Percentiles rank a stretch among this genome's conserved stretches.
Conservation (phyloP, 352 stramenopile species). For the Pythium chondricola region DNA sequence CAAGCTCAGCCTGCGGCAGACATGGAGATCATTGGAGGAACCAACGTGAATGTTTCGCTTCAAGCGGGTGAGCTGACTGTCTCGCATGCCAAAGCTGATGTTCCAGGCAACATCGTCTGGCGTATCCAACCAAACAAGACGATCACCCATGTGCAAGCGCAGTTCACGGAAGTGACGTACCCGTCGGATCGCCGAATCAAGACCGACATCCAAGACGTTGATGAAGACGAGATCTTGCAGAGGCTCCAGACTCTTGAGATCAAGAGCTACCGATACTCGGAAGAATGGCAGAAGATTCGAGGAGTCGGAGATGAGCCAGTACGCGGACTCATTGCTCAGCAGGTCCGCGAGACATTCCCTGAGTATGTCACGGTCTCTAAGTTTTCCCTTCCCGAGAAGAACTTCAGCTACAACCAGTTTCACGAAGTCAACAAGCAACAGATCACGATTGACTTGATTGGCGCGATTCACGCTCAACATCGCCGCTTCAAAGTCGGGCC, state of each 20-base stretch:
- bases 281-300: conserved; percentile 85
- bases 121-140: conserved; percentile 52
- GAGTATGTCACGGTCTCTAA: conserved; percentile 89
- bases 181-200: conserved; percentile 92
- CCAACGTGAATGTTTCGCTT: conserved; percentile 42
- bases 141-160: conserved; percentile 70
- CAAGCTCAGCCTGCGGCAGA: conserved; percentile 24
- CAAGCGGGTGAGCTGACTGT: conserved; percentile 45
- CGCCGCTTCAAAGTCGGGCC: conserved; percentile 54
- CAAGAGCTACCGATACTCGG: conserved; percentile 88
- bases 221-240: conserved; percentile 88
- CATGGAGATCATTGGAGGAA: conserved; percentile 38
- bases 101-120: conserved; percentile 43
- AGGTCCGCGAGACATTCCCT: conserved; percentile 87
- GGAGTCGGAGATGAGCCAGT: conserved; percentile 68
- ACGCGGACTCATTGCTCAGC: conserved; percentile 92
- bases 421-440: conserved; percentile 93
- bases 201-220: conserved; percentile 84
- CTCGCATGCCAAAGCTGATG: conserved; percentile 33
- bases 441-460: conserved; percentile 88
- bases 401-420: conserved; percentile 87
- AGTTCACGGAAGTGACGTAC: conserved; percentile 89
- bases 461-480: conserved; percentile 83
- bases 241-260: conserved; percentile 84
- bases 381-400: conserved; percentile 83